These are phyloP conservation scores for Penicillium tannophilum DNA, from an alignment of 495 filamentous ascomycete genomes.

Conservation along the genomic window DNA sequence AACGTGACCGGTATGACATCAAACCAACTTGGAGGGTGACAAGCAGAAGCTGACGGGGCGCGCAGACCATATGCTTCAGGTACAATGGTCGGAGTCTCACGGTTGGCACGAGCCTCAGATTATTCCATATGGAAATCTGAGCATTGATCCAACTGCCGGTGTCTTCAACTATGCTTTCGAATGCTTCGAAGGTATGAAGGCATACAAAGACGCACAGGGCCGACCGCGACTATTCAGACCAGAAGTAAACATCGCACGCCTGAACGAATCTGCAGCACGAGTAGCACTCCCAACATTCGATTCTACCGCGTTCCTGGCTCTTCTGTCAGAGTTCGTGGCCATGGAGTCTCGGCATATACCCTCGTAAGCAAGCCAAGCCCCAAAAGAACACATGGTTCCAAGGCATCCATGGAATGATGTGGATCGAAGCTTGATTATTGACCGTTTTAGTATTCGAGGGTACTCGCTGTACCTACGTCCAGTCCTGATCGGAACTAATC, in stretches of 20 bases:
- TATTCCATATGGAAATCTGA: conserved; percentile 70
- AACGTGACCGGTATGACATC: background rate
- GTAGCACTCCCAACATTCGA: conserved; percentile 73
- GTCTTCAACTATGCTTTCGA: conserved; percentile 83
- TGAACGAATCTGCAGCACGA: conserved; percentile 65
- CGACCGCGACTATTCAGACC: conserved; percentile 77
- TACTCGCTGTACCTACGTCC: conserved; percentile 65
- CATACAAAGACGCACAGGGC: conserved; percentile 72
- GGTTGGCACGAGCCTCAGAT: conserved; percentile 73
- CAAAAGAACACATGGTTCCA: background rate
- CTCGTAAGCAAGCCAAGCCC: background rate
- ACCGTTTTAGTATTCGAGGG: conserved; percentile 7
- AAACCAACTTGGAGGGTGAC: too few species aligned
- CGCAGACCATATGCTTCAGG: conserved; percentile 74
- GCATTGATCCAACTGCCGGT: conserved; percentile 71
- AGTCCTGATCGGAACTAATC: conserved; percentile 72
- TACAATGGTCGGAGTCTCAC: conserved; percentile 55
- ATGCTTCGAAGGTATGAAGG: conserved; percentile 86
- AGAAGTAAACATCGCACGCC: conserved; percentile 65
- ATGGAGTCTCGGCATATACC: conserved; percentile 19
- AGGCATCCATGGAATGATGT: background rate
- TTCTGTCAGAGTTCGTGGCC: conserved; percentile 60
- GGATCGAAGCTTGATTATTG: background rate
- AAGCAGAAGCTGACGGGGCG: background rate
- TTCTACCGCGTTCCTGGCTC: conserved; percentile 62